Base-by-base conservation (phyloP, 2,329 filamentous ascomycete genomes). In the Mariannaea sp. region DNA sequence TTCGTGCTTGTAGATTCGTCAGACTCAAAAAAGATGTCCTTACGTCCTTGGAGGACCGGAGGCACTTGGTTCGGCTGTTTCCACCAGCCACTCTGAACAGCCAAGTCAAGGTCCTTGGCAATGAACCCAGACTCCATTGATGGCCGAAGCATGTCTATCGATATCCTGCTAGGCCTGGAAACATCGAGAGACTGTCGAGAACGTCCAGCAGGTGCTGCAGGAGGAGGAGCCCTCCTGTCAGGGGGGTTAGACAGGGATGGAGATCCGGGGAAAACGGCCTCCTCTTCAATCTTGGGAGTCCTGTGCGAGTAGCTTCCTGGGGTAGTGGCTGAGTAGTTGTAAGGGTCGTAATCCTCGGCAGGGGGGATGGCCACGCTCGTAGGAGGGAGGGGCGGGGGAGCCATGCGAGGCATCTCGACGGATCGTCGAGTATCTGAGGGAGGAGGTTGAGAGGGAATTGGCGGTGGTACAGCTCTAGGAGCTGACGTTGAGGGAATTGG, bases 91-190 rank as follows among this genome's bases (percentile, higher is more conserved):
- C 85, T 89, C 43, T 81, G 80, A 38, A 82, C 78, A 10, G 84
- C 86, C 30, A 97, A 78, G 65, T 97, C 92, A 50, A 97, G 74
- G 55, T 97, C 92, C 50, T 86, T 87, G 33, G 94, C 94, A 57
- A 97, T 93, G 67, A 86, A 95, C 1, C 91, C 90, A 38, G 87
- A 85, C 60, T 93, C 90, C 70, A 86, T 81, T 5, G 87, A 88
- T 16, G 90, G 87, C 40, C 93, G 84, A 32, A 81, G 73, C 50
- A 89, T 77, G 61, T 99, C 94, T 72, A 89, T 84, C 3, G 92
- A 96, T 32, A 82, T 73, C 39, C 81, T 74, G 12, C 59, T 71
- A 64, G 65, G 73, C 69, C 64, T 73, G 62, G 58, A 71, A 58
- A 69, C 65, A 42, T 75, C 73, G 22, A 73, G 51, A 3, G 73